Evolutionary conservation across 345 rosid genomes (phyloP).

Genomic region (Citrus mangshanensis): DNA sequence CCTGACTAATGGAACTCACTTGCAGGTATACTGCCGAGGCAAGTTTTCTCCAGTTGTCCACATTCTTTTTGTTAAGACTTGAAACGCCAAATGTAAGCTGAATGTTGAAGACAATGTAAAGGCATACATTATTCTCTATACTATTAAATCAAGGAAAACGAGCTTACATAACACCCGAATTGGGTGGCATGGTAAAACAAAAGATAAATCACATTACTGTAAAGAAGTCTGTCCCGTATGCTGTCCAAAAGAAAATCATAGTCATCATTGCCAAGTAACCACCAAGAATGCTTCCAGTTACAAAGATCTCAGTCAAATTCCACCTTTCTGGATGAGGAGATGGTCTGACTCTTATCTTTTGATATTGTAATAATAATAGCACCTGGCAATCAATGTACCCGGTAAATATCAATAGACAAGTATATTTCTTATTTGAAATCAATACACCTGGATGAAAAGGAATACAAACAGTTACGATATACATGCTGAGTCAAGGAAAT

Average conservation of each 20-base stretch:
- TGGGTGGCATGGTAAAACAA: background rate
- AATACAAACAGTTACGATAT: no score
- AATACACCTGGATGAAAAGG: no score
- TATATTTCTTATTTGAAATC: no score
- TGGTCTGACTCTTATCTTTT: conserved; percentile 31
- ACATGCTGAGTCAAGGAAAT: background rate
- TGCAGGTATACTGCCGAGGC: no score
- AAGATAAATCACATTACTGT: conserved; percentile 31
- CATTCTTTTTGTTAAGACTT: background rate
- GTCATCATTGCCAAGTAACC: no score
- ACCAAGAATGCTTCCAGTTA: no score
- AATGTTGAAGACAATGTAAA: background rate
- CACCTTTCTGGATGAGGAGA: no score
- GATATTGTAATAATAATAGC: conserved; percentile 60
- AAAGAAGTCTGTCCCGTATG: conserved; percentile 51
- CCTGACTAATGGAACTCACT: conserved; percentile 67
- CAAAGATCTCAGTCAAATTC: no score
- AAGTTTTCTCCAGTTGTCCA: no score
- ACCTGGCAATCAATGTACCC: conserved; percentile 20
- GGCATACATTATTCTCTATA: background rate
- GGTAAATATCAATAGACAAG: background rate
- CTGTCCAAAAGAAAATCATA: conserved; percentile 38
- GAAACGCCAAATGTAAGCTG: conserved; percentile 41
- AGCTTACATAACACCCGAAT: background rate
- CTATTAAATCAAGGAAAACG: background rate